Base-by-base conservation (phyloP, 2,329 filamentous ascomycete species). In the Talaromyces piceae region DNA sequence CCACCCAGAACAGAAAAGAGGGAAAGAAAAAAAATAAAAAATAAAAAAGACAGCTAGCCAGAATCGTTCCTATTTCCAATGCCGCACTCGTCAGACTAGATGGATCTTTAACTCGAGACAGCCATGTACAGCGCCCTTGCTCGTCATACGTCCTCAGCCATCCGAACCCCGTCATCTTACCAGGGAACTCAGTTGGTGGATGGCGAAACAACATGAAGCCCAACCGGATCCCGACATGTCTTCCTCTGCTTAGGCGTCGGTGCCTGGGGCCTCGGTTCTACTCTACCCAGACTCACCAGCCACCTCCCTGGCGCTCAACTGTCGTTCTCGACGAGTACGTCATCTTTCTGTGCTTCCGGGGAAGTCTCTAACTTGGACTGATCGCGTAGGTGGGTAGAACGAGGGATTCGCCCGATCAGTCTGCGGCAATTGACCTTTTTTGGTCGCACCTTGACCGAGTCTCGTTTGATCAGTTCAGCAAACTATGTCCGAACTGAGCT, bases 401-500 rank as follows among this genome's bases (percentile, higher is more conserved):
- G 86, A 63, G 89, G 95, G 67, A 91, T 91, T 45, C 82, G 90
- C 48, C 93, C 93, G n/a, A 96, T 98, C 66, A 95, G 89, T 72
- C 75, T 98, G 61, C 87, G 93, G 53, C 93, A 97, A 72, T 80
- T 98, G 62, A 97, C 95, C 73, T 94, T 97, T 63, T 98, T 97
- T 70, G 93, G 93, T 26, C 86, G 93, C 45, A 94, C 91, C 20
- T 74, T 98, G 65, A 96, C 91, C 45, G 91, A 97, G 71, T 79
- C 83, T 47, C 85, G 94, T 52, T 78, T 98, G 55, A 81, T 98
- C 59, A 91, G 88, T 72, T 96, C 91, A 41, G 93, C 93, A 55
- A 98, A 98, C 72, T 98, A 98, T 75, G 91, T 97, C 48, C 87
- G 93, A 52, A 90, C 90, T 4, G 93, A 98, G 73, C 80, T 98